Percentiles rank a stretch among this genome's conserved stretches.
phyloP scores from a whole-genome alignment of 768 basidiomycete genomes.

The Boletellus ananiceps region DNA sequence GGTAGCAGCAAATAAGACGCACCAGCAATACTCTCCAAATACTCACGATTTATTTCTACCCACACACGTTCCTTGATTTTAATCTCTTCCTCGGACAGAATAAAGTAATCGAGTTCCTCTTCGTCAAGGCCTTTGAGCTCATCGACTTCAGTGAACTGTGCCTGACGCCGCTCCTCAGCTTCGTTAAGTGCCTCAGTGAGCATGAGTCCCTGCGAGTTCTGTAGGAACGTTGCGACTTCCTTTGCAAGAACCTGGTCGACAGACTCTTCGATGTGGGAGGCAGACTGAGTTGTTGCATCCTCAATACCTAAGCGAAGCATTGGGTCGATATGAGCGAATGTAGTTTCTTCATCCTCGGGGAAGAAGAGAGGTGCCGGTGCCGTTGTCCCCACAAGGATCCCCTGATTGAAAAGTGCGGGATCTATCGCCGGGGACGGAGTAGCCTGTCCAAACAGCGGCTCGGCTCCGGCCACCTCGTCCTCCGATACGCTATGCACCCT shows the following conservation, averaged over 20 bases:
- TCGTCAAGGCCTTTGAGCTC: constrained; percentile 82
- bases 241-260: constrained; percentile 60
- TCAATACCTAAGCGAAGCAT: constrained; percentile 36
- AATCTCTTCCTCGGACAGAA: constrained; percentile 76
- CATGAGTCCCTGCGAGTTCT: constrained; percentile 55
- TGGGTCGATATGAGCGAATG: constrained; percentile 53
- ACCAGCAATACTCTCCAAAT: constrained; percentile 82
- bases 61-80: constrained; percentile 86
- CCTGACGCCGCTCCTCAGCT: constrained; percentile 57
- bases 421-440: constrained; percentile 40
- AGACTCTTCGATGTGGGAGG: constrained; percentile 51
- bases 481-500: constrained; percentile 38
- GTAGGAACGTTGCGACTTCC: constrained; percentile 66
- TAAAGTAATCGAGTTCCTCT: constrained; percentile 78
- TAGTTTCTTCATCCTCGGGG: constrained; percentile 40
- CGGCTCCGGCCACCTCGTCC: constrained; percentile 23
- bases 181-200: constrained; percentile 62
- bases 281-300: constrained; percentile 12
- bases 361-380: constrained; percentile 37
- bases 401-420: constrained; percentile 55
- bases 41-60: constrained; percentile 92
- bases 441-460: constrained; percentile 12
- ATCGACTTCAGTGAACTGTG: constrained; percentile 46
- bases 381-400: constrained; percentile 59
- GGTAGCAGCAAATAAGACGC: constrained; percentile 6